Percentiles rank a stretch among this genome's conserved stretches.
These are phyloP conservation scores for Colletotrichum sp. DNA, from an alignment of 2,329 filamentous ascomycete species.

Conservation along the genomic window DNA sequence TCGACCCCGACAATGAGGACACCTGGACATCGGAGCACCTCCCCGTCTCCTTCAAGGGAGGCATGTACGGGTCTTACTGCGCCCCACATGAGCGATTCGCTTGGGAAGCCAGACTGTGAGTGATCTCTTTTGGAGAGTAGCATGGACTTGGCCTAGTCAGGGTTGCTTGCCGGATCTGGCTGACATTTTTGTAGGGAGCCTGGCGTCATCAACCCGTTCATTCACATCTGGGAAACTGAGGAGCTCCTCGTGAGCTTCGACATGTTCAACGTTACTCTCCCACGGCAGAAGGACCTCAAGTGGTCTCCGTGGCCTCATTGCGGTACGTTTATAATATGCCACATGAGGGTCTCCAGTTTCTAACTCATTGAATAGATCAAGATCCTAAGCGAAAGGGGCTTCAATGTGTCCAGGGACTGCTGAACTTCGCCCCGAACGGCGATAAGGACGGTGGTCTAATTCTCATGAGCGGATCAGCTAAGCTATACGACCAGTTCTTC, in stretches of 20 bases:
- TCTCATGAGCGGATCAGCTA: constrained; percentile 45
- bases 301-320: constrained; percentile 10
- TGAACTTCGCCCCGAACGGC: constrained; percentile 50
- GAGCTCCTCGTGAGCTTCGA: constrained; percentile 32
- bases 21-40: constrained; percentile 50
- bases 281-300: constrained; percentile 25
- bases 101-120: constrained; percentile 43
- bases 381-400: constrained; percentile 29
- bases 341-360: neutral
- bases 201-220: constrained; percentile 42
- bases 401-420: constrained; percentile 42
- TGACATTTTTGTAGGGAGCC: constrained; percentile 31
- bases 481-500: constrained; percentile 50
- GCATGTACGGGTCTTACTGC: constrained; percentile 46
- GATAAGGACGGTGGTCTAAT: constrained; percentile 51
- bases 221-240: constrained; percentile 41
- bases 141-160: neutral
- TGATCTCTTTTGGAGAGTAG: neutral
- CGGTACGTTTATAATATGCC: neutral
- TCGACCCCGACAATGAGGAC: constrained; percentile 38
- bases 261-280: constrained; percentile 45
- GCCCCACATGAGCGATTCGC: constrained; percentile 45
- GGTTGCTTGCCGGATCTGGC: neutral
- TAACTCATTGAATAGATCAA: constrained; percentile 33
- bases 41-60: constrained; percentile 46